Percentiles rank a stretch among this genome's conserved stretches.
phyloP scores from a whole-genome alignment of 768 basidiomycete species.

The Coprinopsis sp. region DNA sequence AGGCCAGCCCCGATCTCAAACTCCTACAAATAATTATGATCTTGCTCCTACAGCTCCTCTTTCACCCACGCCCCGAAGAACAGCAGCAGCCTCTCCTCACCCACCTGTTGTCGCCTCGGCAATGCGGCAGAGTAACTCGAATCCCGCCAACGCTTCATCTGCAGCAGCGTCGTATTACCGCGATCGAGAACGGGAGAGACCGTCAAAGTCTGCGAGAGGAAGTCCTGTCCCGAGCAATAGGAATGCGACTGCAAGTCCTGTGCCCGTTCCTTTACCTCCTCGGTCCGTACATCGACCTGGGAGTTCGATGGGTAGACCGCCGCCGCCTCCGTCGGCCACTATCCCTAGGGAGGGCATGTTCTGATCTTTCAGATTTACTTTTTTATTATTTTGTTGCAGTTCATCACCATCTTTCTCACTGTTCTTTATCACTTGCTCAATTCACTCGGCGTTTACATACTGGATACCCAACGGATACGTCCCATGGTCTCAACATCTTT shows the following conservation, averaged over 20 bases:
- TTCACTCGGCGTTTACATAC: no score
- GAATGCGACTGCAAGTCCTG: conserved; percentile 10
- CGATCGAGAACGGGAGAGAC: conserved; percentile 25
- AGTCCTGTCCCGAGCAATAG: conserved; percentile 43
- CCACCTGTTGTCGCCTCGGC: conserved; percentile 25
- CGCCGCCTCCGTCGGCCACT: conserved; percentile 47
- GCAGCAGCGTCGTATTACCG: conserved; percentile 7
- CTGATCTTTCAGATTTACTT: conserved; percentile 22
- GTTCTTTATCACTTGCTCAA: no score
- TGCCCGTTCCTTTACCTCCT: conserved; percentile 40
- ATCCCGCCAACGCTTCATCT: no score
- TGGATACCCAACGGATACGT: no score
- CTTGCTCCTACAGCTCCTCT: conserved; percentile 21
- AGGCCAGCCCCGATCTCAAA: no score
- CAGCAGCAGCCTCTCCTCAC: conserved; percentile 5
- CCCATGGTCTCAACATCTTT: no score
- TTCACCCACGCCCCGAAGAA: conserved; percentile 25
- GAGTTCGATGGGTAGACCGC: conserved; percentile 44
- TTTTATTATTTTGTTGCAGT: background rate
- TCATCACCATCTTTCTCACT: background rate
- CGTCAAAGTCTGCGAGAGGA: conserved; percentile 27
- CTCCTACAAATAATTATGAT: conserved; percentile 13
- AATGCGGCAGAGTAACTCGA: background rate
- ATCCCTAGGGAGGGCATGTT: conserved; percentile 63
- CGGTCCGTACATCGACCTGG: conserved; percentile 63